Base-by-base conservation (phyloP, 345 rosid species). In the Salix arbutifolia region DNA sequence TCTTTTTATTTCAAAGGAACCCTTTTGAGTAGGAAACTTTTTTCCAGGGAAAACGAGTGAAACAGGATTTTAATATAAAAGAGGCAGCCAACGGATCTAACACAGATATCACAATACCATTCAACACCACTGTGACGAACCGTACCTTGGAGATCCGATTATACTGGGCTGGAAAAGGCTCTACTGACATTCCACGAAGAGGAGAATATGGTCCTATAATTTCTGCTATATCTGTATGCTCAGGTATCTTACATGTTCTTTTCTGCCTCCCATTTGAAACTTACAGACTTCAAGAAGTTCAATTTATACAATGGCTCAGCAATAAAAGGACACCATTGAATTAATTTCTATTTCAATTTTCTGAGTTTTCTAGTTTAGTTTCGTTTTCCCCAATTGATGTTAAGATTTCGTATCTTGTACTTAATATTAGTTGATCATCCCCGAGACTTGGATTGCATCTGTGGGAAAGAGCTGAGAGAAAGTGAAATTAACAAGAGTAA, bases 121-220 rank as follows among this genome's bases (percentile, higher is more conserved):
- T 86, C 46, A 76, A 52, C 6, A 81, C 79, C 1, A 81, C 21
- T 2, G 85, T 91, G 74, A 78, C 81, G 0, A 14, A 81, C 42
- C 23, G 56, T 52, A 87, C 84, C n/a, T 48, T 87, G 74, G 94
- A 91, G 76, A 86, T 90, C 48, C 89, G 88, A 40, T 80, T 91
- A 0, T 76, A 82, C 28, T 90, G 92, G 91, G 91, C 91, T 50
- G 92, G 91, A 11, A 90, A 78, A 79, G 97, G 97, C 73, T 90
- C 94, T 19, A 71, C 69, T 44, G 78, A 26, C 26, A 50, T 88
- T 11, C 97, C 91, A 44, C 0, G 0, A 0, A 73, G 74, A 85
- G 91, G 90, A 58, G 84, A 82, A 25, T 87, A 90, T 69, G 96
- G 94, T 65, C 74, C 92, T 83, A 85, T 91, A 65, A 83, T 91